These are phyloP conservation scores for Plasmopara viticola DNA, from an alignment of 352 stramenopile genomes.

Conservation along the genomic window DNA sequence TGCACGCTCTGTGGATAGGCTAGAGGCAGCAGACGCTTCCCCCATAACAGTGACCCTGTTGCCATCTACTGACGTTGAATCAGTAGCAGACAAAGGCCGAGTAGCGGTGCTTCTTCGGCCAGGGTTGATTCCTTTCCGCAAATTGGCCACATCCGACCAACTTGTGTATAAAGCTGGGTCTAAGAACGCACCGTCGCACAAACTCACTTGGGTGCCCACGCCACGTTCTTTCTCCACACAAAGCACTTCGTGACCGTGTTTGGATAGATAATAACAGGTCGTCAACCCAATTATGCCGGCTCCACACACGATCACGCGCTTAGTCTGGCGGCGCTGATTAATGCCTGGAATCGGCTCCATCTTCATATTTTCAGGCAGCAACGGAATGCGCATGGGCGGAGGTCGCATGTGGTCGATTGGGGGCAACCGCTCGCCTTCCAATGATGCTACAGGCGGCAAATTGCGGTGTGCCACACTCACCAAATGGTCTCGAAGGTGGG, in stretches of 20 bases:
- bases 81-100: conserved; percentile 9
- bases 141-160: conserved; percentile 66
- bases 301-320: conserved; percentile 82
- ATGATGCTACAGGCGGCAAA: conserved; percentile 18
- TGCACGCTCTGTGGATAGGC: conserved; percentile 22
- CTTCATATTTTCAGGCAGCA: conserved; percentile 59
- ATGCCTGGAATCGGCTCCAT: conserved; percentile 59
- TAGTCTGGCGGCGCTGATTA: conserved; percentile 46
- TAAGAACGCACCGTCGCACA: conserved; percentile 78
- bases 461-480: conserved; percentile 35
- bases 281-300: conserved; percentile 81
- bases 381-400: conserved; percentile 48
- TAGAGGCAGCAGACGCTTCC: conserved; percentile 29
- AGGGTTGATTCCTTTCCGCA: conserved; percentile 36
- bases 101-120: conserved; percentile 6
- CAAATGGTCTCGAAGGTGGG: conserved; percentile 55
- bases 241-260: conserved; percentile 80
- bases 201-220: conserved; percentile 75
- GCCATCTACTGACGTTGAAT: conserved; percentile 22
- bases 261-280: conserved; percentile 82
- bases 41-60: conserved; percentile 30
- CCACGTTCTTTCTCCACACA: conserved; percentile 79
- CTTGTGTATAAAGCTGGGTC: conserved; percentile 77
- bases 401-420: conserved; percentile 50
- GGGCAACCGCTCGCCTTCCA: conserved; percentile 49